These are phyloP conservation scores for Leptographium lundbergii DNA, from an alignment of 2,329 filamentous ascomycete genomes.

Conservation along the genomic window DNA sequence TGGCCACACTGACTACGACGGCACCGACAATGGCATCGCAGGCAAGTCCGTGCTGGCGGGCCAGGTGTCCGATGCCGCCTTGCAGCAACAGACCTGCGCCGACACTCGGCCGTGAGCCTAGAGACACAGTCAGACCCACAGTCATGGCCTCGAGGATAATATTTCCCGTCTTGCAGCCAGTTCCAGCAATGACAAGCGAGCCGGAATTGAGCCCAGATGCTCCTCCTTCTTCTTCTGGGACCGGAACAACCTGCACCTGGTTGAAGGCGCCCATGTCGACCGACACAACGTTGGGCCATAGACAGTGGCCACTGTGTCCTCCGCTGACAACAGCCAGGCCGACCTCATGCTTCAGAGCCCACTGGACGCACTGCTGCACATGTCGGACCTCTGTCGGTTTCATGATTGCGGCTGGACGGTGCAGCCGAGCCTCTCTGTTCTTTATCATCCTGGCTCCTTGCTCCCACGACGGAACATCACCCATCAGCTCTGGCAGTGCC, in stretches of 20 bases:
- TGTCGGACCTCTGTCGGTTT: conserved; percentile 33
- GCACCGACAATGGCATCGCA: conserved; percentile 50
- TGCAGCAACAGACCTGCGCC: conserved; percentile 22
- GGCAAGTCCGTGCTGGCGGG: conserved; percentile 40
- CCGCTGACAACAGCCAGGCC: conserved; percentile 42
- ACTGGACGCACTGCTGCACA: conserved; percentile 41
- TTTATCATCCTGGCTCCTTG: conserved; percentile 26
- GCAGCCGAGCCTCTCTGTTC: conserved; percentile 35
- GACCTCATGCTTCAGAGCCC: conserved; percentile 34
- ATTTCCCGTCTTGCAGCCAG: conserved; percentile 44
- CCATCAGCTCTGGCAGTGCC: conserved; percentile 27
- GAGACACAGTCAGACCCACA: conserved; percentile 39
- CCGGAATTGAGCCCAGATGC: conserved; percentile 1
- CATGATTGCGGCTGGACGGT: conserved; percentile 29
- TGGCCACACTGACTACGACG: conserved; percentile 38
- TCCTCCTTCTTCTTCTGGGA: neutral
- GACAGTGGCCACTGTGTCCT: conserved; percentile 47
- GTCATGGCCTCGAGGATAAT: conserved; percentile 35
- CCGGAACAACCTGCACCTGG: conserved; percentile 29
- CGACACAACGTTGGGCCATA: conserved; percentile 36
- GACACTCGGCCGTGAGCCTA: conserved; percentile 50
- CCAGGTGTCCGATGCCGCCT: conserved; percentile 50
- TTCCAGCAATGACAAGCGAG: conserved; percentile 33
- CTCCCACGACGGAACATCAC: conserved; percentile 23
- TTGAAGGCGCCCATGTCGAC: conserved; percentile 48